These are phyloP conservation scores for Neocucurbitaria cava DNA, from an alignment of 2,329 filamentous ascomycete genomes.

Conservation along the genomic window DNA sequence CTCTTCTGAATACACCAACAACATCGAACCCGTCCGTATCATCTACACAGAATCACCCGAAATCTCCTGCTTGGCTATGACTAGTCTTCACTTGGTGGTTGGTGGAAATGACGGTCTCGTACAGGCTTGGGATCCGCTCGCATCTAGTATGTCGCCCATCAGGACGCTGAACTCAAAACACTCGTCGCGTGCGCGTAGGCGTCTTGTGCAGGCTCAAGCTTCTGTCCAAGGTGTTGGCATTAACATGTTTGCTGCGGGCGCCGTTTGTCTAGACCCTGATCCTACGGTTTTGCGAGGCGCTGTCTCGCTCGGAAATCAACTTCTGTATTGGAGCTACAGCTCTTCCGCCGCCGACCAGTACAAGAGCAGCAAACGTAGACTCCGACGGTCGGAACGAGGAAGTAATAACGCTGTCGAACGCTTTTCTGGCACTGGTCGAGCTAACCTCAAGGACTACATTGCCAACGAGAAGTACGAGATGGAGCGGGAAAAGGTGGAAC, in stretches of 20 bases:
- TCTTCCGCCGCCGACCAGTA: constrained; percentile 77
- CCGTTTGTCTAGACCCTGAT: constrained; percentile 86
- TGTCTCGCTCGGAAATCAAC: constrained; percentile 82
- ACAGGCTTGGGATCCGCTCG: constrained; percentile 95
- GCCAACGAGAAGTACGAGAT: constrained; percentile 84
- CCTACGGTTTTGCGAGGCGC: constrained; percentile 84
- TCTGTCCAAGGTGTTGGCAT: constrained; percentile 72
- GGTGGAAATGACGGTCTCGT: constrained; percentile 94
- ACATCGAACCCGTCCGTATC: constrained; percentile 74
- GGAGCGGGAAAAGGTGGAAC: constrained; percentile 72
- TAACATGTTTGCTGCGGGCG: constrained; percentile 81
- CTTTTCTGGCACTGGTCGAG: constrained; percentile 68
- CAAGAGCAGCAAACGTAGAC: constrained; percentile 77
- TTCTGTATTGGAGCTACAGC: constrained; percentile 94
- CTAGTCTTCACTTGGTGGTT: constrained; percentile 86
- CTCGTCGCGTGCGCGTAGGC: constrained; percentile 80
- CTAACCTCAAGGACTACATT: constrained; percentile 80
- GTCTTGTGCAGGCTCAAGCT: constrained; percentile 71
- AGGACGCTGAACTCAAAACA: constrained; percentile 87
- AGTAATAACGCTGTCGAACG: constrained; percentile 66
- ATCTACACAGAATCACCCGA: constrained; percentile 91
- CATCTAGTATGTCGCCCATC: constrained; percentile 77
- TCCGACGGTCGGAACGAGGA: constrained; percentile 72
- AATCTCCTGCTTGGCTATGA: constrained; percentile 81
- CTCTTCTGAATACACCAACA: constrained; percentile 62